Conservation (phyloP, 2,329 filamentous ascomycete genomes). For the Xylariaceae sp. region DNA sequence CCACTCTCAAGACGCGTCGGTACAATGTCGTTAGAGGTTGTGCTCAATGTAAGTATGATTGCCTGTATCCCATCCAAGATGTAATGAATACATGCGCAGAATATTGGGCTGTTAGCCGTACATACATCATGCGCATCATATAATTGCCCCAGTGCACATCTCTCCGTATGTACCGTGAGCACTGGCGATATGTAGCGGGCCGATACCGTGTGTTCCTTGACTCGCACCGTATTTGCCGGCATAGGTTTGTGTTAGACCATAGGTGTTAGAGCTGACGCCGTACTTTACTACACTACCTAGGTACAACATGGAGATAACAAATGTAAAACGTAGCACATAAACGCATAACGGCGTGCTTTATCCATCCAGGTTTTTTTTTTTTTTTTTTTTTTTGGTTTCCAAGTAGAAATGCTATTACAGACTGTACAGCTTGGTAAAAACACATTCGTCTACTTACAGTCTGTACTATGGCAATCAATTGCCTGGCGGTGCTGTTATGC, state of each 20-base stretch:
- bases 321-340: background rate
- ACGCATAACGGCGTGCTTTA: background rate
- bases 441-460: background rate
- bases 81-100: background rate
- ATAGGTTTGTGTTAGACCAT: background rate
- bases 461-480: no score
- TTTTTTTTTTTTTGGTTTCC: background rate
- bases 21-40: background rate
- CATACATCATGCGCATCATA: background rate
- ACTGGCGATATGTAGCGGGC: background rate
- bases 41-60: background rate
- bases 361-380: background rate
- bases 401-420: no score
- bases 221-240: constrained; percentile 6
- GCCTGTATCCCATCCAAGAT: background rate
- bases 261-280: background rate
- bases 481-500: no score
- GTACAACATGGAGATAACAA: background rate
- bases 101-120: background rate
- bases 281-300: background rate
- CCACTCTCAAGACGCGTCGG: constrained; percentile 1
- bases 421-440: background rate
- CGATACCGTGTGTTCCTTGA: background rate
- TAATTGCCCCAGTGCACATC: background rate
- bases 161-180: background rate